These are phyloP conservation scores for Puya raimondii DNA, from an alignment of 176 grass and related monocot genomes.

Conservation along the genomic window DNA sequence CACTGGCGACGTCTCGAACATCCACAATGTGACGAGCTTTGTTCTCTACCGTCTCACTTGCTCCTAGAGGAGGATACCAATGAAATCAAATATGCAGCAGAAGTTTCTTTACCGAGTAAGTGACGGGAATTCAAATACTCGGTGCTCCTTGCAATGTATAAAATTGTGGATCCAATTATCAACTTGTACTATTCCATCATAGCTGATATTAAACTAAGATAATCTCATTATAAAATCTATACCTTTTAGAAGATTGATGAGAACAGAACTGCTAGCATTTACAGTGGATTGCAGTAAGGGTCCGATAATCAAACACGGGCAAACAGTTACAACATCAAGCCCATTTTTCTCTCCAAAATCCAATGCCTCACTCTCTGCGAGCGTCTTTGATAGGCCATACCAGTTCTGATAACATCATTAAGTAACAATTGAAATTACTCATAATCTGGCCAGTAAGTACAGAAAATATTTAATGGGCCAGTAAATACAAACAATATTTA, in stretches of 20 bases:
- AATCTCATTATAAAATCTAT: not conserved
- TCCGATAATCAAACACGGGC: constrained; percentile 28
- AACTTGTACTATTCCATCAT: not conserved
- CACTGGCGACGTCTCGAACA: constrained; percentile 56
- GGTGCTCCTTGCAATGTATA: not conserved
- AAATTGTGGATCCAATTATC: not conserved
- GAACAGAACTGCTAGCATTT: constrained; percentile 29
- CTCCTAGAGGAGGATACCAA: not conserved
- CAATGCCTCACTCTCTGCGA: constrained; percentile 34
- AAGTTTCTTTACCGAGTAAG: not conserved
- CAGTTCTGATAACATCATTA: constrained; percentile 38
- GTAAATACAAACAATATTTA: not conserved
- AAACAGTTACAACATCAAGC: constrained; percentile 35
- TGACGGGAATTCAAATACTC: not conserved
- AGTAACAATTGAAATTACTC: not conserved
- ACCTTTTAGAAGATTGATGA: constrained; percentile 42
- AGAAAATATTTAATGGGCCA: not conserved
- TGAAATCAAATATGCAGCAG: not conserved
- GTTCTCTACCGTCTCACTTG: not conserved
- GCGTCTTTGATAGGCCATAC: constrained; percentile 48
- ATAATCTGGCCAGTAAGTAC: not conserved
- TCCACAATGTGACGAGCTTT: constrained; percentile 35
- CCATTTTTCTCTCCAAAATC: constrained; percentile 35
- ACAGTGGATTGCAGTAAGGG: constrained; percentile 32
- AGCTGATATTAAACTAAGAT: not conserved